phyloP scores from a whole-genome alignment of 2,329 filamentous ascomycete species.

The Claviceps capensis region DNA sequence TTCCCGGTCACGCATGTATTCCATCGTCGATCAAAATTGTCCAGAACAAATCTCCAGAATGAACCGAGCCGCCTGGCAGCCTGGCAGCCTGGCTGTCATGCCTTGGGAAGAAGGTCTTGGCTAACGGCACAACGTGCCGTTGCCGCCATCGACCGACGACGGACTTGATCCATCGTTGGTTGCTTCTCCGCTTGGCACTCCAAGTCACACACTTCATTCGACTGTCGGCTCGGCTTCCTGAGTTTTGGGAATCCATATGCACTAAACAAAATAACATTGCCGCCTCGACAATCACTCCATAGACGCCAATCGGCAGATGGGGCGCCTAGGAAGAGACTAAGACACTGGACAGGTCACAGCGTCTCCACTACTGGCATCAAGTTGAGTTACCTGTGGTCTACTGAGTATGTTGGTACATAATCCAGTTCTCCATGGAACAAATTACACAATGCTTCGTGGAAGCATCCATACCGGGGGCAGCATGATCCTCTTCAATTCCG shows the following conservation, averaged over 20 bases:
- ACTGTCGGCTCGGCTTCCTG: neutral
- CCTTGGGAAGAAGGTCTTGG: neutral
- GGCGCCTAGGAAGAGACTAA: neutral
- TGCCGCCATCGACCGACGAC: neutral
- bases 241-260: neutral
- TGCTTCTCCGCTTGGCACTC: neutral
- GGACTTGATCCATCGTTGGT: neutral
- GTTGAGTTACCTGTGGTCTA: too few relatives aligned
- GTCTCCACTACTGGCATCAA: too few relatives aligned
- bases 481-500: too few relatives aligned
- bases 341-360: too few relatives aligned
- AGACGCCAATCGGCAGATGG: neutral
- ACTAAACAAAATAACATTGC: too few relatives aligned
- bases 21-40: neutral
- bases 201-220: neutral
- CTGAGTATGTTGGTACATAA: too few relatives aligned
- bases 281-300: neutral
- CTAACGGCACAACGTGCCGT: constrained; percentile 1
- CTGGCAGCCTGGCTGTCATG: neutral
- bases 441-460: too few relatives aligned
- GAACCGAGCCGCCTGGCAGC: neutral
- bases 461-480: too few relatives aligned
- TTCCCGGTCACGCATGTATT: neutral
- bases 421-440: too few relatives aligned
- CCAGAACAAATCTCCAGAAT: neutral